Conservation (phyloP, 2,329 filamentous ascomycete genomes). For the Hymenoscyphus infarciens region DNA sequence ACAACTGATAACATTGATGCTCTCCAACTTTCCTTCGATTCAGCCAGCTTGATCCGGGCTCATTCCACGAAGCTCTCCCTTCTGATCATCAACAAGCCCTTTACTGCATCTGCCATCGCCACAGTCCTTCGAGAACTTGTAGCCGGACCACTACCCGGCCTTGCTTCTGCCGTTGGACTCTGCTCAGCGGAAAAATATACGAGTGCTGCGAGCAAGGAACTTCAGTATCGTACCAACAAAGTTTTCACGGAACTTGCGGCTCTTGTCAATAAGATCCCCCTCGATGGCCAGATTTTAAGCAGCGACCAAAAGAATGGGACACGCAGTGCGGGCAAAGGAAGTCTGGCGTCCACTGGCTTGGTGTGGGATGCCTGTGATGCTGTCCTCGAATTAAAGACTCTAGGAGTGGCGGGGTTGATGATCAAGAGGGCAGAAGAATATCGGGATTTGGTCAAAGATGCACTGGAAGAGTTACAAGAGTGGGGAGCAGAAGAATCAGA, state of each 20-base stretch:
- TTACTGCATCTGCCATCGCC: constrained; percentile 72
- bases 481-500: constrained; percentile 74
- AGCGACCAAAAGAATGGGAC: constrained; percentile 46
- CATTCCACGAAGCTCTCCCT: constrained; percentile 86
- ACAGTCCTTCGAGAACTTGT: constrained; percentile 71
- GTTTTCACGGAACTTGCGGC: constrained; percentile 60
- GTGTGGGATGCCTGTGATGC: constrained; percentile 83
- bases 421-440: constrained; percentile 70
- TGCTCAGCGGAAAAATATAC: constrained; percentile 62
- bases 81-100: constrained; percentile 80
- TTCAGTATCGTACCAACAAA: constrained; percentile 55
- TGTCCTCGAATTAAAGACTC: constrained; percentile 57
- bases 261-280: constrained; percentile 58
- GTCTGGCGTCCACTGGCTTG: constrained; percentile 66
- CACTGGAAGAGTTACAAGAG: constrained; percentile 79
- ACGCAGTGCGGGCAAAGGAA: constrained; percentile 44
- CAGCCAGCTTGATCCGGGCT: constrained; percentile 70
- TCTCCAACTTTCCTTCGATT: constrained; percentile 67
- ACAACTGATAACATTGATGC: constrained; percentile 43
- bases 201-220: constrained; percentile 57
- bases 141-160: constrained; percentile 67
- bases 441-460: constrained; percentile 73
- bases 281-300: constrained; percentile 52
- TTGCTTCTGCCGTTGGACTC: constrained; percentile 67
- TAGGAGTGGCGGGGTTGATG: constrained; percentile 68